Percentiles rank a stretch among this genome's conserved stretches.
Conservation (phyloP, 495 filamentous ascomycete genomes). For the Neohortaea acidophila region DNA sequence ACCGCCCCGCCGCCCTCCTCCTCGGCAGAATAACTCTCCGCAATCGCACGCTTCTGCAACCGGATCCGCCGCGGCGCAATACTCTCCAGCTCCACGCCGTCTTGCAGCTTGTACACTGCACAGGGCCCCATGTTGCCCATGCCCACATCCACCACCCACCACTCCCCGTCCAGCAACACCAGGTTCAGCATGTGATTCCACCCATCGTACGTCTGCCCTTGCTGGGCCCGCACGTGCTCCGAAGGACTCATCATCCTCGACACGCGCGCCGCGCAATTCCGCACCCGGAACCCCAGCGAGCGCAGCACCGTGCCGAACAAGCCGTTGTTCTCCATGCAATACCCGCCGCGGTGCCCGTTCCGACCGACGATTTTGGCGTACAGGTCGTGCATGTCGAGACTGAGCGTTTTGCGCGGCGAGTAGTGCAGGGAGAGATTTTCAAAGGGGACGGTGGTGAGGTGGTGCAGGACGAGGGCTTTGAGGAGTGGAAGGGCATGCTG, state of each 20-base stretch:
- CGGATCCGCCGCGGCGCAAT: constrained; percentile 10
- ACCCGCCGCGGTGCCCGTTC: constrained; percentile 44
- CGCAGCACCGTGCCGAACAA: constrained; percentile 51
- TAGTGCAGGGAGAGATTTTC: constrained; percentile 52
- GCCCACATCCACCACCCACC: constrained; percentile 54
- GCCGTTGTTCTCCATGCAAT: constrained; percentile 62
- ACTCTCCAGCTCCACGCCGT: constrained; percentile 9
- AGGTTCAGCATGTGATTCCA: constrained; percentile 61
- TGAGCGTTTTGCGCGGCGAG: constrained; percentile 36
- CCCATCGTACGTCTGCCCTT: constrained; percentile 11
- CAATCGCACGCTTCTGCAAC: constrained; percentile 4
- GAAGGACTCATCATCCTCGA: constrained; percentile 3
- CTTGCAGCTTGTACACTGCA: constrained; percentile 5
- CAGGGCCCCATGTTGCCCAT: constrained; percentile 51
- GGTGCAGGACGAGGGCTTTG: constrained; percentile 8
- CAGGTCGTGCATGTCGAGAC: constrained; percentile 41
- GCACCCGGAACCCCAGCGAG: constrained; percentile 39
- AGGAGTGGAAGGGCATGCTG: constrained; percentile 13
- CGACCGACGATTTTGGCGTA: constrained; percentile 48
- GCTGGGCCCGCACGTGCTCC: constrained; percentile 4
- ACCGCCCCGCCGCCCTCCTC: constrained; percentile 27
- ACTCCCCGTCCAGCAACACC: constrained; percentile 35
- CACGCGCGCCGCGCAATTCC: constrained; percentile 21
- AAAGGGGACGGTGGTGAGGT: constrained; percentile 41
- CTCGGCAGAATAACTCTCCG: not conserved